Evolutionary conservation across 176 grass and related monocot species (phyloP), one percentile per base, ranked within the genome.

Genomic region (Juncus inflexus): DNA sequence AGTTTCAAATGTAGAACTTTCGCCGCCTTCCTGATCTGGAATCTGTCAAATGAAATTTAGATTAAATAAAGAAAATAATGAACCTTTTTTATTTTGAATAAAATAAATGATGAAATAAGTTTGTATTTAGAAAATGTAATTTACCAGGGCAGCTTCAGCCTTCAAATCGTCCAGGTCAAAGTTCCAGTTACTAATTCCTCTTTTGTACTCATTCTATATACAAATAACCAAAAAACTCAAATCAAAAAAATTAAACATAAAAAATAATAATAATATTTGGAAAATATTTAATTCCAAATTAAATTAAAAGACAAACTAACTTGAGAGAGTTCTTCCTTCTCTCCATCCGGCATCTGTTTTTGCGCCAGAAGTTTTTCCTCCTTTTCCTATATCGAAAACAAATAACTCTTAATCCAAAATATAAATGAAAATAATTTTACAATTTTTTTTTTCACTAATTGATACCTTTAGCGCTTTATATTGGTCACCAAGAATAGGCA

Each of bases 271-370:
- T 47, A 47, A 47, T 15, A 37, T 47, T 37, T 28, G 12, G 3
- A 37, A 66, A 50, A 16, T 15, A 66, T 66, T 16, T 16, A 66
- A 15, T 15, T 40, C 14, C 5, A 66, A 12, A 47, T 47, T 47
- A 47, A 47, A 47, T 47, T 47, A 47, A 47, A 47, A 9, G 43
- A 47, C 58, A 5, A 40, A 42, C 37, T 5, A 49, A 95, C 90
- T 84, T 95, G 90, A 7, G 90, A 95, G 39, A 88, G 76, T 74
- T 95, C 90, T 85, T 95, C 85, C 49, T 89, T 95, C 58, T 82
- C 69, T 80, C 82, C 78, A 66, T 88, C 90, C 35, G 76, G 82
- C 82, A 95, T 95, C 83, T 95, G 87, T 82, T 85, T 80, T 74
- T 88, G 85, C 59, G 84, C 81, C 47, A 95, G 67, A 61, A 95